Evolutionary conservation across 2,329 filamentous ascomycete species (phyloP).

Genomic region (Fonsecaea erecta): DNA sequence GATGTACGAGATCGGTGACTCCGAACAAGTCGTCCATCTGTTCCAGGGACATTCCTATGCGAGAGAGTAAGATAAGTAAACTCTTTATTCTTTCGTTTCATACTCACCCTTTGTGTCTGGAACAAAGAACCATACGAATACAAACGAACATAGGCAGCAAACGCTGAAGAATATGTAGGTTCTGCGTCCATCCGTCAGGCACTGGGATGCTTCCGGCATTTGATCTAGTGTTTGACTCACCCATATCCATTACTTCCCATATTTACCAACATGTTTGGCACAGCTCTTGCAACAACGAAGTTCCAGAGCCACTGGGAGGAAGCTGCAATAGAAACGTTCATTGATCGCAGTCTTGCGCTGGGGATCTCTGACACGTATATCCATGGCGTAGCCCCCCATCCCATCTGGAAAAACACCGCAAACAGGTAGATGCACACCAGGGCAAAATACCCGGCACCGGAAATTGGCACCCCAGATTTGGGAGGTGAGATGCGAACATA

Average conservation of each 20-base stretch:
- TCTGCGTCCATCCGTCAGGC: conserved; percentile 57
- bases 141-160: conserved; percentile 5
- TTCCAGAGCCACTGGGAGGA: conserved; percentile 76
- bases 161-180: conserved; percentile 71
- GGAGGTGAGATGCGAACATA: conserved; percentile 67
- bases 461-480: conserved; percentile 53
- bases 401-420: conserved; percentile 68
- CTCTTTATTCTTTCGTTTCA: conserved; percentile 35
- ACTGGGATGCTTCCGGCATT: background rate
- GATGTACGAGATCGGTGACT: conserved; percentile 41
- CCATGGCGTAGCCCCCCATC: conserved; percentile 75
- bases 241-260: conserved; percentile 16
- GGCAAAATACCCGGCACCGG: conserved; percentile 73
- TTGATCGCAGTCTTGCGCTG: conserved; percentile 65
- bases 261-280: conserved; percentile 57
- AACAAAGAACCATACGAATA: conserved; percentile 66
- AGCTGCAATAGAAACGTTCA: conserved; percentile 70
- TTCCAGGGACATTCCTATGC: conserved; percentile 51
- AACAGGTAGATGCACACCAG: conserved; percentile 76
- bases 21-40: conserved; percentile 71
- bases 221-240: background rate
- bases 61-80: background rate
- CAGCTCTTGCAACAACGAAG: conserved; percentile 66
- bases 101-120: conserved; percentile 69
- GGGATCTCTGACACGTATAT: conserved; percentile 74